These are phyloP conservation scores for Coprinopsis strossmayeri DNA, from an alignment of 768 basidiomycete species.

Conservation along the genomic window DNA sequence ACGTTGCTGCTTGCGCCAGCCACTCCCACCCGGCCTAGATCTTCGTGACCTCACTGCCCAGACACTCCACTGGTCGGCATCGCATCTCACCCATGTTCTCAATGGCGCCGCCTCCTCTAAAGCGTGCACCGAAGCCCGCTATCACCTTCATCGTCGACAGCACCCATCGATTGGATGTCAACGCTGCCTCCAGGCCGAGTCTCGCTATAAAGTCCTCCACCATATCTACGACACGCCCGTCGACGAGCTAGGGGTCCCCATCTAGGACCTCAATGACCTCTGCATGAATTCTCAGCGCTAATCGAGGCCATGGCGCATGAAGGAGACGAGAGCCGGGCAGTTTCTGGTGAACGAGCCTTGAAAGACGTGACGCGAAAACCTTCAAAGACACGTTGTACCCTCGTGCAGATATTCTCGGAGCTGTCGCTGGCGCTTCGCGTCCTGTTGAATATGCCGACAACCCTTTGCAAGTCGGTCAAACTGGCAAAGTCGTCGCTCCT, in stretches of 20 bases:
- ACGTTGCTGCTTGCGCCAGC: too few relatives aligned
- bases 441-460: slow-evolving; percentile 99
- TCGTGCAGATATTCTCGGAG: slow-evolving; percentile 87
- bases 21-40: too few relatives aligned
- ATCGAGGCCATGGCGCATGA: slow-evolving; percentile 26
- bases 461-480: slow-evolving; percentile 98
- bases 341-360: slow-evolving; percentile 92
- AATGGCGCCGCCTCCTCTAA: too few relatives aligned
- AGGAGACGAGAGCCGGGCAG: slow-evolving; percentile 77
- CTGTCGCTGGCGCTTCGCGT: slow-evolving; percentile 95
- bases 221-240: too few relatives aligned
- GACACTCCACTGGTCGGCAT: too few relatives aligned
- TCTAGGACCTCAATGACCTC: too few relatives aligned
- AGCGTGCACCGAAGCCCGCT: slow-evolving; percentile 19
- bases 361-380: slow-evolving; percentile 94
- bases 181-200: slow-evolving; percentile 77
- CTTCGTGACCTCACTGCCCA: too few relatives aligned
- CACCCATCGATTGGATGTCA: slow-evolving; percentile 80
- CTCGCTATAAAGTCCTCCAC: slow-evolving; percentile 58
- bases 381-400: slow-evolving; percentile 84
- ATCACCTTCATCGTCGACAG: slow-evolving; percentile 76
- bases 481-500: slow-evolving; percentile 96
- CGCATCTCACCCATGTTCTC: too few relatives aligned
- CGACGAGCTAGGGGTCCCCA: too few relatives aligned
- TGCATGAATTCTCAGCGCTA: slow-evolving; percentile 68